These are phyloP conservation scores for Wickerhamomyces sp. DNA, from an alignment of 1,139 yeast species.

Conservation along the genomic window DNA sequence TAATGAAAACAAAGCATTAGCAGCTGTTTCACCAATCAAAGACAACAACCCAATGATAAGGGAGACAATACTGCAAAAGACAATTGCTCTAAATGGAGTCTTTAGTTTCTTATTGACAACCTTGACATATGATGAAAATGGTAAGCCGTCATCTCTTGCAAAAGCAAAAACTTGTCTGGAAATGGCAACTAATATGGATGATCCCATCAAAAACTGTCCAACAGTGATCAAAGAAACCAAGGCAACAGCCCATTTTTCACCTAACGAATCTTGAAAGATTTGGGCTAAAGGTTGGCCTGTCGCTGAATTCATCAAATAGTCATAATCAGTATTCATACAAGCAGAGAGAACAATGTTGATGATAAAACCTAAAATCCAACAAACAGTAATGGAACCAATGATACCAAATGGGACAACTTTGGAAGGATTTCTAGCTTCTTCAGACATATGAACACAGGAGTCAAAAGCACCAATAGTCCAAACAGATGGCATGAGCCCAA, in stretches of 20 bases:
- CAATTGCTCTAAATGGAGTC: constrained; percentile 55
- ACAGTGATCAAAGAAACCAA: constrained; percentile 51
- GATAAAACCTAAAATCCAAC: constrained; percentile 54
- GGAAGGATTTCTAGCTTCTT: constrained; percentile 62
- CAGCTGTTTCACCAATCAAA: constrained; percentile 51
- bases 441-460: constrained; percentile 66
- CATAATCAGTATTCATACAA: constrained; percentile 47
- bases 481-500: constrained; percentile 57
- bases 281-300: constrained; percentile 62
- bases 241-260: constrained; percentile 61
- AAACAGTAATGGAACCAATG: constrained; percentile 45
- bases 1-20: constrained; percentile 51
- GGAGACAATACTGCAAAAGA: constrained; percentile 42
- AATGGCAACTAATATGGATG: constrained; percentile 42
- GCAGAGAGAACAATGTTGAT: constrained; percentile 49
- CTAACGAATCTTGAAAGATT: constrained; percentile 55
- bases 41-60: constrained; percentile 48
- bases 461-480: constrained; percentile 69
- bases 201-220: constrained; percentile 62
- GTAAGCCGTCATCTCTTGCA: constrained; percentile 45
- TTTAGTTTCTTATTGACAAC: constrained; percentile 43
- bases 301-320: constrained; percentile 35
- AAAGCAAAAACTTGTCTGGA: constrained; percentile 46
- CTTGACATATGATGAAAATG: constrained; percentile 41
- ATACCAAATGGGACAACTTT: constrained; percentile 63